phyloP scores from a whole-genome alignment of 768 basidiomycete genomes.

The Suillus americanus region DNA sequence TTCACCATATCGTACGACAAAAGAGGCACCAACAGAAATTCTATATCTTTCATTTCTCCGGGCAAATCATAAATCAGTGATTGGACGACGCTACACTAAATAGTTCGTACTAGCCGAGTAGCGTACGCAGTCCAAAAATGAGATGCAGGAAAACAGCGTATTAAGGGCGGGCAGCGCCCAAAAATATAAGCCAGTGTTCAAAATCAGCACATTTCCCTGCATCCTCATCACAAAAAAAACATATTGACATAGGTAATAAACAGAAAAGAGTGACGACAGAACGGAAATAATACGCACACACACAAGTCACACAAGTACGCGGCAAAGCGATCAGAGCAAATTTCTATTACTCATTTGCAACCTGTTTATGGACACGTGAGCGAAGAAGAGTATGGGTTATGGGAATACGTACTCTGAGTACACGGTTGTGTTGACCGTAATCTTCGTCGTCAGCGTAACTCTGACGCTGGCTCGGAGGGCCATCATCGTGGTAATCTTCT shows the following conservation, averaged over 20 bases:
- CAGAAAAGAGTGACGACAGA: not conserved
- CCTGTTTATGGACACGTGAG: not conserved
- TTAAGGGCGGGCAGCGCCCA: not conserved
- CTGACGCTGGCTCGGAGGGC: constrained; percentile 23
- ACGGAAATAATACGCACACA: not conserved
- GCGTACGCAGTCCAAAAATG: not conserved
- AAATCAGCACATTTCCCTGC: not conserved
- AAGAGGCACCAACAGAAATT: not conserved
- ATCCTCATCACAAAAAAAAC: not conserved
- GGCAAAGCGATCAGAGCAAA: not conserved
- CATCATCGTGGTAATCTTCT: constrained; percentile 10
- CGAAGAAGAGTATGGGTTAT: not conserved
- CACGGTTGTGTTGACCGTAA: constrained; percentile 26
- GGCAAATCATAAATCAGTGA: not conserved
- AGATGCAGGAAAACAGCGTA: not conserved
- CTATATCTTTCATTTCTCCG: not conserved
- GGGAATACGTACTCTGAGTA: constrained; percentile 26
- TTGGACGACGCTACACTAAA: not conserved
- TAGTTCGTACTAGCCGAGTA: not conserved
- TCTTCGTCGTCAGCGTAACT: constrained; percentile 32
- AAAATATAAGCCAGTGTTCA: not conserved
- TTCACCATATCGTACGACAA: not conserved
- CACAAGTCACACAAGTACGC: not conserved
- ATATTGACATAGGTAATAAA: not conserved
- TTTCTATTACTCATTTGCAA: not conserved